Evolutionary conservation across 2,329 filamentous ascomycete genomes (phyloP).

Genomic region (Colletotrichum sp.): DNA sequence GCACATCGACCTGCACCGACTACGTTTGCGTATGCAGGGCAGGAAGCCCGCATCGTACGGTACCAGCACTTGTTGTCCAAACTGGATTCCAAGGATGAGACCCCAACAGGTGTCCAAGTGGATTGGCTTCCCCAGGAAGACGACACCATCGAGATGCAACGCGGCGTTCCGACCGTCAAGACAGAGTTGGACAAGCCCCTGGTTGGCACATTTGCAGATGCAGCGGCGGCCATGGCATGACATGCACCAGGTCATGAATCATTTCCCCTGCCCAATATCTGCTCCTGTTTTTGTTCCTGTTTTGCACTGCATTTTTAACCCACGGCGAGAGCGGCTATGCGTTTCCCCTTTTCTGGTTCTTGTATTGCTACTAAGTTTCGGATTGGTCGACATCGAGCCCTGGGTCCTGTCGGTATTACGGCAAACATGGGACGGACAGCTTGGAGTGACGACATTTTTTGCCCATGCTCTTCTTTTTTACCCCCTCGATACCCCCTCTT

Average conservation of each 20-base stretch:
- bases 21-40: conserved; percentile 55
- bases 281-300: neutral
- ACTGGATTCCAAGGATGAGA: conserved; percentile 53
- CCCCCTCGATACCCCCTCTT: conserved; percentile 12
- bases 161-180: conserved; percentile 41
- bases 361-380: neutral
- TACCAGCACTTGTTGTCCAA: conserved; percentile 69
- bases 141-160: conserved; percentile 51
- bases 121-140: conserved; percentile 61
- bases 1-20: conserved; percentile 37
- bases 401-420: conserved; percentile 13
- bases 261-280: neutral
- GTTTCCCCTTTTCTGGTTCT: neutral
- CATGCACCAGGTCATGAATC: neutral
- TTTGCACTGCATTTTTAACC: neutral
- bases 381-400: neutral
- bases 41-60: conserved; percentile 60
- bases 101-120: conserved; percentile 49
- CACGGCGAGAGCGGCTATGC: neutral
- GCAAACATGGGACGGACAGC: conserved; percentile 9
- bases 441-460: conserved; percentile 19
- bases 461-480: neutral
- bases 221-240: conserved; percentile 56
- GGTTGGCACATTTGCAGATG: conserved; percentile 66
- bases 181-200: conserved; percentile 48